Evolutionary conservation across 495 filamentous ascomycete species (phyloP).

Genomic region (Annulohypoxylon bovei): DNA sequence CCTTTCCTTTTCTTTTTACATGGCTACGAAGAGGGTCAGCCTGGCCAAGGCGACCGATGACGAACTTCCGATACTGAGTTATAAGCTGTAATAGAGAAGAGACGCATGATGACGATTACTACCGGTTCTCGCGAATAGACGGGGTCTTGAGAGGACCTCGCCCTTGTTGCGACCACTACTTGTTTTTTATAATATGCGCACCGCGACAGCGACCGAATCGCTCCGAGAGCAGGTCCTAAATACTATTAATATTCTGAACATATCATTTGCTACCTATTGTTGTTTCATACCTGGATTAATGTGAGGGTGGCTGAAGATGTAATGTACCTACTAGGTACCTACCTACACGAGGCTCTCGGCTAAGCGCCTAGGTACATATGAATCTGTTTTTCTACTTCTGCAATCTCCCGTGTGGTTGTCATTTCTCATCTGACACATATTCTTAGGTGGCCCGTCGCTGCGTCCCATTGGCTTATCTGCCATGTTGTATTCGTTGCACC

Average conservation of each 20-base stretch:
- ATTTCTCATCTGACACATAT: neutral
- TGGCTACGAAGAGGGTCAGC: slow-evolving; percentile 25
- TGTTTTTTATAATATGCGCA: slow-evolving; percentile 13
- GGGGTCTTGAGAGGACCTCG: neutral
- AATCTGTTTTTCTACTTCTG: neutral
- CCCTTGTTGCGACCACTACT: neutral
- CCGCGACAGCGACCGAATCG: slow-evolving; percentile 4
- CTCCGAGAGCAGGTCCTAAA: slow-evolving; percentile 9
- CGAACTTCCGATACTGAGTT: slow-evolving; percentile 18
- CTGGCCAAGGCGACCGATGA: slow-evolving; percentile 25
- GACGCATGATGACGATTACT: slow-evolving; percentile 29
- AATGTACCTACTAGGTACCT: neutral
- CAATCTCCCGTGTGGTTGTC: neutral
- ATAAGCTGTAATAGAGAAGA: slow-evolving; percentile 32
- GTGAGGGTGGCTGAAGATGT: neutral
- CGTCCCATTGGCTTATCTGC: neutral
- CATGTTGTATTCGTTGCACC: neutral
- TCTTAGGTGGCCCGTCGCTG: neutral
- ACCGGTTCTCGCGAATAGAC: slow-evolving; percentile 15
- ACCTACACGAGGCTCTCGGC: neutral
- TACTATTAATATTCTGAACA: slow-evolving; percentile 21
- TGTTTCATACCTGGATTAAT: neutral
- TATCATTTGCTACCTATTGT: neutral
- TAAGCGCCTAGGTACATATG: neutral
- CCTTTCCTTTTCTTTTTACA: neutral